Evolutionary conservation across 441 rosid species (phyloP).

Genomic region (Adansonia gregorii): DNA sequence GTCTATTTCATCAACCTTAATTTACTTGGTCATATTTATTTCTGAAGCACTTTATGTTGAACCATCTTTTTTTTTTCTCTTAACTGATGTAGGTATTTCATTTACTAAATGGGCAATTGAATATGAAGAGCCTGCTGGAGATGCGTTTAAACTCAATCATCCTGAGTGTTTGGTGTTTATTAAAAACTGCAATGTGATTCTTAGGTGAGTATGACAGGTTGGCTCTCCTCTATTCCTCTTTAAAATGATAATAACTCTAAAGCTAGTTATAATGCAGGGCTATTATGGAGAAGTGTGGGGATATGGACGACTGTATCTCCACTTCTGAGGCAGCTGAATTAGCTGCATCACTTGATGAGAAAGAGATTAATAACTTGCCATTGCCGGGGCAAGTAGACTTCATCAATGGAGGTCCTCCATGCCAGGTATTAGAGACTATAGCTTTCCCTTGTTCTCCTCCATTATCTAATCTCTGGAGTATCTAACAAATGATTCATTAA

Average conservation of each 20-base stretch:
- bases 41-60: conserved; percentile 6
- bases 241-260: conserved; percentile 14
- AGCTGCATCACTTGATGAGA: conserved; percentile 62
- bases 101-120: conserved; percentile 91
- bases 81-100: conserved; percentile 57
- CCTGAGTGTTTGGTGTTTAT: conserved; percentile 69
- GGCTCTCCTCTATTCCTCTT: not conserved
- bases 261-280: conserved; percentile 56
- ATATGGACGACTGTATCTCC: conserved; percentile 78
- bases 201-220: conserved; percentile 51
- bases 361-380: conserved; percentile 63
- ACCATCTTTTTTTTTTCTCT: not conserved
- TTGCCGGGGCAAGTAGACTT: conserved; percentile 89
- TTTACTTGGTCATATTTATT: conserved; percentile 17
- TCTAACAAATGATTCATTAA: conserved; percentile 2
- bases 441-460: not conserved
- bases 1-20: not conserved
- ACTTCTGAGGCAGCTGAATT: conserved; percentile 73
- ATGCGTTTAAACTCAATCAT: conserved; percentile 84
- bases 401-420: conserved; percentile 97
- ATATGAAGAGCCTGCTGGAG: conserved; percentile 92
- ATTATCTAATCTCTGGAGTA: conserved; percentile 4
- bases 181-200: conserved; percentile 86
- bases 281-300: conserved; percentile 76
- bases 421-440: conserved; percentile 58